A percentile compares a stretch with the other conserved stretches of the same genome.
Evolutionary conservation across 2,329 filamentous ascomycete genomes (phyloP).

Genomic region (Aspergillus ruber): DNA sequence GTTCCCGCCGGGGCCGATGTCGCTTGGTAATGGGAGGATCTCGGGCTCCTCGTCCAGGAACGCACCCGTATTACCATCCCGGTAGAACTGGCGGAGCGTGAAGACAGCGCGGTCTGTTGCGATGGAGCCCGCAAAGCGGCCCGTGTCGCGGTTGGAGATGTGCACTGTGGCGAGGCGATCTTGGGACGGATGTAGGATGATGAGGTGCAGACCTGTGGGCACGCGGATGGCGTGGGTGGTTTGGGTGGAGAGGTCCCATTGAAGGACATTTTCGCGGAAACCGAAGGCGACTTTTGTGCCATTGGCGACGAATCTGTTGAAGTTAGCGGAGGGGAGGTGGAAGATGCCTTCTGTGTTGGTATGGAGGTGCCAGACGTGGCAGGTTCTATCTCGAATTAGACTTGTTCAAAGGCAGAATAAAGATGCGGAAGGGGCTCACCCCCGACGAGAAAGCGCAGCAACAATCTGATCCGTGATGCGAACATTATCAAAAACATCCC

Average conservation of each 20-base stretch:
- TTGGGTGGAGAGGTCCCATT: constrained; percentile 16
- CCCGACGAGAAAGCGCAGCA: constrained; percentile 13
- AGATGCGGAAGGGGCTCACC: constrained; percentile 10
- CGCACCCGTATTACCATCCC: background rate
- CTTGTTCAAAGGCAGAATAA: background rate
- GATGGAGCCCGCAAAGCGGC: background rate
- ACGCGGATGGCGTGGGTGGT: constrained; percentile 10
- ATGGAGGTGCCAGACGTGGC: constrained; percentile 24
- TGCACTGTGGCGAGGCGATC: constrained; percentile 14
- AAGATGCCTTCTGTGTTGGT: constrained; percentile 16
- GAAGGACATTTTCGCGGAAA: constrained; percentile 13
- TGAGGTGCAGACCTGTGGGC: constrained; percentile 3
- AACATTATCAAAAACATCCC: constrained; percentile 11
- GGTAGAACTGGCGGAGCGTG: background rate
- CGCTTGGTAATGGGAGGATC: background rate
- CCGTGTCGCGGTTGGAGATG: background rate
- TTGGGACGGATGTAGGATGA: constrained; percentile 11
- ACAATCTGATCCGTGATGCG: constrained; percentile 17
- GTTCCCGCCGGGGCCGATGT: background rate
- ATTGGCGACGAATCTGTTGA: constrained; percentile 13
- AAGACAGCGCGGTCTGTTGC: background rate
- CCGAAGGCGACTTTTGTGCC: constrained; percentile 17
- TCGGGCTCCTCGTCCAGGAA: background rate
- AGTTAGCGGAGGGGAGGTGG: constrained; percentile 19
- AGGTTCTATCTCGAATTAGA: constrained; percentile 16